Evolutionary conservation across 345 rosid genomes (phyloP).

Genomic region (Cardiospermum halicacabum): DNA sequence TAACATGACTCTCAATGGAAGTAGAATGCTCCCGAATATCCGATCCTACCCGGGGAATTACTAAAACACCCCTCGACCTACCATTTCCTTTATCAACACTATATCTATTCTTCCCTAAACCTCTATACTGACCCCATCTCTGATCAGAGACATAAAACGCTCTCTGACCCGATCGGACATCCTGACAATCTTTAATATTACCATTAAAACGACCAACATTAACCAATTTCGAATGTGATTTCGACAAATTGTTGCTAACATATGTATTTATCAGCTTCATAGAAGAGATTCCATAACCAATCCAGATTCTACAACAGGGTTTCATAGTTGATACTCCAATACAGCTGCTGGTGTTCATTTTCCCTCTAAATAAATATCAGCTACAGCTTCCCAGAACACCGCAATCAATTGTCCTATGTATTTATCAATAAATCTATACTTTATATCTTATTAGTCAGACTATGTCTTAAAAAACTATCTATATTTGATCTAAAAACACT

Average conservation of each 20-base stretch:
- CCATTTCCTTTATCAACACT: slow-evolving; percentile 24
- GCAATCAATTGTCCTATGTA: not conserved
- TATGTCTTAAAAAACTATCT: slow-evolving; percentile 26
- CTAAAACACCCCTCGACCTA: slow-evolving; percentile 76
- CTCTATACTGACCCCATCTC: slow-evolving; percentile 38
- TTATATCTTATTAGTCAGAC: no score
- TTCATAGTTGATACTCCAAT: slow-evolving; percentile 63
- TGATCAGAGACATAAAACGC: slow-evolving; percentile 58
- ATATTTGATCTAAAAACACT: slow-evolving; percentile 19
- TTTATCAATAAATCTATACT: slow-evolving; percentile 26
- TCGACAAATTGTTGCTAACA: slow-evolving; percentile 47
- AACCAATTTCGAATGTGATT: slow-evolving; percentile 31
- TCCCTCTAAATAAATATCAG: not conserved
- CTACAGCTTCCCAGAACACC: not conserved
- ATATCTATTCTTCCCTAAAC: slow-evolving; percentile 16
- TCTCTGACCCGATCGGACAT: slow-evolving; percentile 41
- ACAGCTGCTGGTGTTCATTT: slow-evolving; percentile 53
- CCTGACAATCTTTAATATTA: slow-evolving; percentile 15
- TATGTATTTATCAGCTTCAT: slow-evolving; percentile 25
- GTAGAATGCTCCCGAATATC: slow-evolving; percentile 71
- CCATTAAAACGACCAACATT: slow-evolving; percentile 21
- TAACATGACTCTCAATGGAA: slow-evolving; percentile 52
- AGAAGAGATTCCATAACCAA: slow-evolving; percentile 48
- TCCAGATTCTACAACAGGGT: slow-evolving; percentile 71
- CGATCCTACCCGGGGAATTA: slow-evolving; percentile 63